Evolutionary conservation across 192 early-diverging fungal species (phyloP), one percentile per base, ranked within the genome.

Genomic region (Coemansia brasiliensis): DNA sequence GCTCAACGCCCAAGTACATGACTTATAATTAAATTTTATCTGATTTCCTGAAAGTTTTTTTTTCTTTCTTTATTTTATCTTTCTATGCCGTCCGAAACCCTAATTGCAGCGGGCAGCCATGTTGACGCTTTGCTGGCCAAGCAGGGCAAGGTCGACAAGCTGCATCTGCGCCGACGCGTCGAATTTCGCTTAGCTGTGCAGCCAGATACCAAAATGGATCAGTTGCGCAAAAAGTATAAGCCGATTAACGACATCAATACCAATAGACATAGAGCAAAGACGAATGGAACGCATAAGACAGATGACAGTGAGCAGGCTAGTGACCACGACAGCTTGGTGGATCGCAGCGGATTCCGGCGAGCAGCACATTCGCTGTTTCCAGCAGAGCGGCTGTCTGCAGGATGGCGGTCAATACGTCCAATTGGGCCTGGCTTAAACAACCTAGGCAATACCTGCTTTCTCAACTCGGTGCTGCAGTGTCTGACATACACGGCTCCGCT

Each of bases 1-100:
- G 92, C 61, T 91, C 92, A 59, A 98, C 96, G 26, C 94, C 96
- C 45, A 92, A 90, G 81, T 96, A 96, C 72, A 89, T 89, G 87
- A 85, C 83, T 17, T 89, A 89, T 79, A 89, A 89, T 66, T 88
- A 84, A 51, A 51, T 51, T 51, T 51, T 39, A 22, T 44, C 21
- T 44, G 21, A 44, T 54, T 55, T 55, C 20, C 52, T 22, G 52
- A 9, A 41, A 53, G 20, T 21, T 20, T 26, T 35, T 56, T 39
- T 57, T 38, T 51, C 18, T 49, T 51, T 16, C 43, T 52, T 6
- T 52, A 37, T 26, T 26, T 55, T 22, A 21, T 18, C 26, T 40
- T 37, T 25, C 3, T 4, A 18, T 18, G 17, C 15, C 17, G 15
- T 42, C 40, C n/a, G 40, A 18, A 42, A 26, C 39, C 4, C 40